Evolutionary conservation across 2,329 filamentous ascomycete genomes (phyloP).

Genomic region (Epichloe aotearoae): DNA sequence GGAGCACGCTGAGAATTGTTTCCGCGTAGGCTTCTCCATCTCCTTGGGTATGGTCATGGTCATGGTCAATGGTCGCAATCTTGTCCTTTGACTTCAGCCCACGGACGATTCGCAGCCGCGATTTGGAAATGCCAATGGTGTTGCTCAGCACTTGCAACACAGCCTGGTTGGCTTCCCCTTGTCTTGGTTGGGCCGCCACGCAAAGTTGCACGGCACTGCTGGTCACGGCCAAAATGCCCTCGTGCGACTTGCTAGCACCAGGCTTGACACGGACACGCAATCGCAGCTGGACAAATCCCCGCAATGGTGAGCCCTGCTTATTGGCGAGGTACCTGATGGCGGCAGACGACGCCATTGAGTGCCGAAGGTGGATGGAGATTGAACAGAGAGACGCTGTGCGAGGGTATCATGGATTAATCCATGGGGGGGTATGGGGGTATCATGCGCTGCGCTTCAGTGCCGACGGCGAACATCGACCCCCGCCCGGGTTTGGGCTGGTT

Average conservation of each 20-base stretch:
- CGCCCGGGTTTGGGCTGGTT: no score
- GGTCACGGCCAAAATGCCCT: constrained; percentile 45
- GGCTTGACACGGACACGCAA: constrained; percentile 59
- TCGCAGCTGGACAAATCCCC: constrained; percentile 40
- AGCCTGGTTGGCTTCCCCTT: constrained; percentile 58
- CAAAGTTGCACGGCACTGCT: constrained; percentile 48
- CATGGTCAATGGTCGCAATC: constrained; percentile 32
- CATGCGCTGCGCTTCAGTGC: not conserved
- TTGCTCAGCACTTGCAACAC: constrained; percentile 49
- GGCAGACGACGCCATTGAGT: constrained; percentile 16
- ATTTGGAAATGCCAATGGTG: constrained; percentile 47
- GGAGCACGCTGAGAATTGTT: constrained; percentile 15
- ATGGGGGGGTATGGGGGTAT: no score
- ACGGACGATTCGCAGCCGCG: constrained; percentile 46
- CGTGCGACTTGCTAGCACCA: constrained; percentile 45
- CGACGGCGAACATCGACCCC: not conserved
- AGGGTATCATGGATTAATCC: no score
- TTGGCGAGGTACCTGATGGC: constrained; percentile 35
- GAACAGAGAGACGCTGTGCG: no score
- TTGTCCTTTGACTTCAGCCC: constrained; percentile 55
- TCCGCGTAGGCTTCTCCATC: constrained; percentile 17
- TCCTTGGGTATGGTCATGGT: constrained; percentile 15
- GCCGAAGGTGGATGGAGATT: not conserved
- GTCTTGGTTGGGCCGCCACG: constrained; percentile 49
- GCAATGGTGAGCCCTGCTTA: constrained; percentile 29